Conservation (phyloP, 2,329 filamentous ascomycete species). For the Alternaria metachromatica region DNA sequence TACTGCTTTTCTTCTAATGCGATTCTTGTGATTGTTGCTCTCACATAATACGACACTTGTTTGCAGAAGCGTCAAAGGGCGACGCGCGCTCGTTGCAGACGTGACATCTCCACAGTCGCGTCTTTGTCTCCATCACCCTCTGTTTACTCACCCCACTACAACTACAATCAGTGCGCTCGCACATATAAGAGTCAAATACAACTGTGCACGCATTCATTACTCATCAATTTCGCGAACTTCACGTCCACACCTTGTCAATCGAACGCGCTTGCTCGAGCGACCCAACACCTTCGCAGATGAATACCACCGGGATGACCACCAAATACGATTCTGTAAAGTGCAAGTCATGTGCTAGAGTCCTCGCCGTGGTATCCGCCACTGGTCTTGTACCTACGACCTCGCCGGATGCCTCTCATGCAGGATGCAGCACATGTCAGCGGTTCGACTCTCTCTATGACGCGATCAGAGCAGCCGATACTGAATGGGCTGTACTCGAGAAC, state of each 20-base stretch:
- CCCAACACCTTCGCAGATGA: neutral
- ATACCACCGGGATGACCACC: slow-evolving; percentile 1
- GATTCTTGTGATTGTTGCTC: neutral
- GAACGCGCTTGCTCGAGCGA: neutral
- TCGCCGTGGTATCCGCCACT: slow-evolving; percentile 15
- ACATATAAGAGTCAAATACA: neutral
- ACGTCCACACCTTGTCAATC: neutral
- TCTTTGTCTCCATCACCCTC: slow-evolving; percentile 2
- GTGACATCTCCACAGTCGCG: neutral
- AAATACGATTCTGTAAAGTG: slow-evolving; percentile 5
- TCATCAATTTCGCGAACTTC: neutral
- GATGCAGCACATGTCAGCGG: slow-evolving; percentile 26
- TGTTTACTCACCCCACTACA: neutral
- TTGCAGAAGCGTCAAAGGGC: neutral
- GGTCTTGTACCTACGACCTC: slow-evolving; percentile 15
- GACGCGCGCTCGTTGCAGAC: neutral
- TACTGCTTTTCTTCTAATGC: neutral
- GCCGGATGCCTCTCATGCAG: neutral
- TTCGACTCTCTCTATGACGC: slow-evolving; percentile 23
- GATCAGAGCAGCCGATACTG: slow-evolving; percentile 18
- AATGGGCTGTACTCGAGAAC: slow-evolving; percentile 15
- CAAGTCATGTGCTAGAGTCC: slow-evolving; percentile 9
- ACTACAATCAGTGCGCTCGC: neutral
- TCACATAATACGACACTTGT: neutral
- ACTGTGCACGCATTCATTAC: neutral